Conservation (phyloP, 2,329 filamentous ascomycete genomes). For the Dissoconium aciculare region DNA sequence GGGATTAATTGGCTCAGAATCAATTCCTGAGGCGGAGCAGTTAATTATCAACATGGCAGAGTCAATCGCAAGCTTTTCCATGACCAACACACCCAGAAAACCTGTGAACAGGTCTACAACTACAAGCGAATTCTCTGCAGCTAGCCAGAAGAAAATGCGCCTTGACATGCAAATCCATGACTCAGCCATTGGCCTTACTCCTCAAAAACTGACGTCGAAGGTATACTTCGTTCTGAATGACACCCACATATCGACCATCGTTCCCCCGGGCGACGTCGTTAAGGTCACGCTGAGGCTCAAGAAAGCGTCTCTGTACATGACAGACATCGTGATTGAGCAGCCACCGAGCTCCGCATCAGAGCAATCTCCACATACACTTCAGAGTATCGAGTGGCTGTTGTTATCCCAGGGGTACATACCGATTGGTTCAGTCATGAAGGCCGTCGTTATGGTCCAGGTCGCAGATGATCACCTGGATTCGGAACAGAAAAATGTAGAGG, state of each 20-base stretch:
- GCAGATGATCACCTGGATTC: conserved; percentile 40
- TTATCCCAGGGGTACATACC: conserved; percentile 62
- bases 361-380: conserved; percentile 5
- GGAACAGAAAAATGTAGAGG: conserved; percentile 52
- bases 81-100: conserved; percentile 43
- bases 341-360: conserved; percentile 15
- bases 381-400: conserved; percentile 13
- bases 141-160: conserved; percentile 33
- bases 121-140: conserved; percentile 13
- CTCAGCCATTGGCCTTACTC: conserved; percentile 73
- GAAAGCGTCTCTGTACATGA: conserved; percentile 69
- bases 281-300: conserved; percentile 53
- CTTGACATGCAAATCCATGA: conserved; percentile 66
- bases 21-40: conserved; percentile 30
- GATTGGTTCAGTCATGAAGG: conserved; percentile 74
- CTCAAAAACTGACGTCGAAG: conserved; percentile 59
- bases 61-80: conserved; percentile 46
- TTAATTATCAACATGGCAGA: conserved; percentile 61
- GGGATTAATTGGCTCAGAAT: conserved; percentile 55
- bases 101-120: conserved; percentile 16
- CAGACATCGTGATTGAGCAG: conserved; percentile 51
- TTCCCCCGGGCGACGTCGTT: conserved; percentile 51
- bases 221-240: conserved; percentile 65
- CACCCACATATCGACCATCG: conserved; percentile 51
- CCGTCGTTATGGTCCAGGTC: conserved; percentile 51